Evolutionary conservation across 31 red algal genomes (phyloP).

Genomic region (Porphyra umbilicalis): DNA sequence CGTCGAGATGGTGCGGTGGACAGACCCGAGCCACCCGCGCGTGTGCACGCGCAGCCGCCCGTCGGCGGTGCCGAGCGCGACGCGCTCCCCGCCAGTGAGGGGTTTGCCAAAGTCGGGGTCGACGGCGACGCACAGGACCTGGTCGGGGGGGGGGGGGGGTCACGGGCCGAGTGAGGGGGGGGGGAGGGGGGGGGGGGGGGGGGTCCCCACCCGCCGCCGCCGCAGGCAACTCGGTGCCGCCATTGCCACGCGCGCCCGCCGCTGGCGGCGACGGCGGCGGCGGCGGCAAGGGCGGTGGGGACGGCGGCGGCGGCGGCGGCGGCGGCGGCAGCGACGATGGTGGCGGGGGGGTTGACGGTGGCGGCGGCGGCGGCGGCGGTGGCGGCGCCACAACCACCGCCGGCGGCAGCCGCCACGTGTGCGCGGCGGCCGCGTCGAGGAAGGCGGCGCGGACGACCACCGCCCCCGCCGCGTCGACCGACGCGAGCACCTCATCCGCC

Average conservation of each 20-base stretch:
- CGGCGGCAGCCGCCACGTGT: background rate
- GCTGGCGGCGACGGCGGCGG: background rate
- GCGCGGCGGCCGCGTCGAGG: background rate
- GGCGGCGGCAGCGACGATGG: too few relatives aligned
- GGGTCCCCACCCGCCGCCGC: background rate
- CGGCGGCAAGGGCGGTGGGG: background rate
- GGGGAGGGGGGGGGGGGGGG: background rate
- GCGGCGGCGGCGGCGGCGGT: background rate
- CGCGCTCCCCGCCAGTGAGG: background rate
- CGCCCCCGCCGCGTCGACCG: background rate
- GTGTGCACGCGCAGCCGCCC: slow-evolving; percentile 5
- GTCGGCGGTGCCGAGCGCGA: background rate
- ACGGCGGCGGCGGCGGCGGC: background rate
- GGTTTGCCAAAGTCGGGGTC: background rate
- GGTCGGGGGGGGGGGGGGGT: background rate
- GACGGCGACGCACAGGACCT: background rate
- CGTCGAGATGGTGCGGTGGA: background rate
- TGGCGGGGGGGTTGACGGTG: background rate
- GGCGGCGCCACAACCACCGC: background rate
- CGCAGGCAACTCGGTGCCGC: background rate
- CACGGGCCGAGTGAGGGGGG: background rate
- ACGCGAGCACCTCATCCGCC: background rate
- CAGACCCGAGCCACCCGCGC: slow-evolving; percentile 1
- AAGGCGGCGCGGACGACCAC: background rate
- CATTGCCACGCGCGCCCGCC: background rate